Percentiles rank a stretch among this genome's conserved stretches.
These are phyloP conservation scores for Coniella vitis DNA, from an alignment of 2,329 filamentous ascomycete species.

Conservation along the genomic window DNA sequence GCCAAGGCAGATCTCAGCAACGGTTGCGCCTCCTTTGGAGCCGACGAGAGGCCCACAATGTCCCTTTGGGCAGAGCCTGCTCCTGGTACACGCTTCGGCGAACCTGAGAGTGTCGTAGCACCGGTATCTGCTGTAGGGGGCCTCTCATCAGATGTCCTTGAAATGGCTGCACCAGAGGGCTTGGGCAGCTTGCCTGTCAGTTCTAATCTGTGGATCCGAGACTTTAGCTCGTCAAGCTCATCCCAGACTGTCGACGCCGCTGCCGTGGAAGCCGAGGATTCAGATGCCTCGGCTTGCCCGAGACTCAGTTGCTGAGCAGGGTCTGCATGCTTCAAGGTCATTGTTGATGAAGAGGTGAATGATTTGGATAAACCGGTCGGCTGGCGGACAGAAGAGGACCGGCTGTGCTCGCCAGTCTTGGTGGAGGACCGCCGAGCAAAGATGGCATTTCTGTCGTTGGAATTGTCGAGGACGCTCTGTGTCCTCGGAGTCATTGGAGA, in stretches of 20 bases:
- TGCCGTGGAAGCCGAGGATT: slow-evolving; percentile 81
- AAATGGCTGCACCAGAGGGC: slow-evolving; percentile 74
- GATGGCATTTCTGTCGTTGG: slow-evolving; percentile 24
- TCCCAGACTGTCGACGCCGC: slow-evolving; percentile 96
- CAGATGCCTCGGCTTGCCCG: slow-evolving; percentile 58
- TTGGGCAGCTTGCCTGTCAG: slow-evolving; percentile 80
- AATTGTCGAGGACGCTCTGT: slow-evolving; percentile 38
- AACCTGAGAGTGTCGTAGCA: slow-evolving; percentile 82
- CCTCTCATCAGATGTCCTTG: slow-evolving; percentile 67
- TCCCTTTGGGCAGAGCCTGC: slow-evolving; percentile 40
- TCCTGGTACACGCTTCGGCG: slow-evolving; percentile 65
- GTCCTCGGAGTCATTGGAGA: slow-evolving; percentile 45
- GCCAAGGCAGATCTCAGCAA: slow-evolving; percentile 72
- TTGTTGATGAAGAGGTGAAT: slow-evolving; percentile 51
- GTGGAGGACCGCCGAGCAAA: slow-evolving; percentile 23
- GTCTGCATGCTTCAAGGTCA: slow-evolving; percentile 42
- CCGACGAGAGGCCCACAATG: slow-evolving; percentile 26
- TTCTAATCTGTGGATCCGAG: slow-evolving; percentile 83
- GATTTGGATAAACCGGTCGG: slow-evolving; percentile 31
- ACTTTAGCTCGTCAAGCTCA: slow-evolving; percentile 91
- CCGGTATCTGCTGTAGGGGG: slow-evolving; percentile 88
- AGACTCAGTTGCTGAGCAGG: slow-evolving; percentile 29
- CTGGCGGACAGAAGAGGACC: slow-evolving; percentile 7
- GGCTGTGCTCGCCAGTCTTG: slow-evolving; percentile 12
- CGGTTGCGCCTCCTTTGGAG: slow-evolving; percentile 59